Conservation (phyloP, 2,329 filamentous ascomycete genomes). For the Coniella lustricola region DNA sequence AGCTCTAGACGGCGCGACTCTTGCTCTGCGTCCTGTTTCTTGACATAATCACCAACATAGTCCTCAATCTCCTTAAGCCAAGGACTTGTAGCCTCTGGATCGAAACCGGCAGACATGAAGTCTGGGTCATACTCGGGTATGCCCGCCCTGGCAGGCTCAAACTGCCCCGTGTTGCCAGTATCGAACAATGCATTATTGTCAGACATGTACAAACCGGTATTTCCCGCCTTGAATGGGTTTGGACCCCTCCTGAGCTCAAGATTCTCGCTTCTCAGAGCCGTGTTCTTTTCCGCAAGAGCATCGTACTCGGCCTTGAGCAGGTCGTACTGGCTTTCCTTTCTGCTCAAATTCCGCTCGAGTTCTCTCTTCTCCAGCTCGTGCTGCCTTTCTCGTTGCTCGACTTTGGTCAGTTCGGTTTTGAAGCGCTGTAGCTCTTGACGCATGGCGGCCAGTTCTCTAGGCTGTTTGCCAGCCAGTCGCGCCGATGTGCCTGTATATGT, state of each 20-base stretch:
- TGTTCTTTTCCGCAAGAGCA: conserved; percentile 47
- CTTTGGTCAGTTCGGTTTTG: conserved; percentile 40
- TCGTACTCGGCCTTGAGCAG: conserved; percentile 44
- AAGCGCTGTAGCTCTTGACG: conserved; percentile 47
- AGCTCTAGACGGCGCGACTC: conserved; percentile 14
- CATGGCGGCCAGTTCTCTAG: conserved; percentile 44
- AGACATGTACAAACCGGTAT: conserved; percentile 14
- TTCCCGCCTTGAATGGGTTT: conserved; percentile 33
- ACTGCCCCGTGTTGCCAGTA: conserved; percentile 14
- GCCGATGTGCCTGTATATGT: conserved; percentile 38
- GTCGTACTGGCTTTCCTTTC: conserved; percentile 27
- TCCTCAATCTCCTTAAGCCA: conserved; percentile 26
- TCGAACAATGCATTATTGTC: conserved; percentile 12
- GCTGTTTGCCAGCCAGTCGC: conserved; percentile 45
- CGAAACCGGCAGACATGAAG: conserved; percentile 16
- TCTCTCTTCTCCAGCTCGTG: conserved; percentile 31
- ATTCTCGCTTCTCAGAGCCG: conserved; percentile 51
- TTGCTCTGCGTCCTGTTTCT: conserved; percentile 21
- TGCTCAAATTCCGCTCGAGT: conserved; percentile 23
- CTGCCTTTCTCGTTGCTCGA: conserved; percentile 37
- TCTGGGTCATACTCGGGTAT: conserved; percentile 23
- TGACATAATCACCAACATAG: conserved; percentile 17
- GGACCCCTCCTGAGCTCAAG: conserved; percentile 48
- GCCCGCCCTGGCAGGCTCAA: no score
- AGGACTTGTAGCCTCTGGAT: conserved; percentile 9